phyloP scores from a whole-genome alignment of 2,329 filamentous ascomycete genomes.

The Sporothrix euskadiensis region DNA sequence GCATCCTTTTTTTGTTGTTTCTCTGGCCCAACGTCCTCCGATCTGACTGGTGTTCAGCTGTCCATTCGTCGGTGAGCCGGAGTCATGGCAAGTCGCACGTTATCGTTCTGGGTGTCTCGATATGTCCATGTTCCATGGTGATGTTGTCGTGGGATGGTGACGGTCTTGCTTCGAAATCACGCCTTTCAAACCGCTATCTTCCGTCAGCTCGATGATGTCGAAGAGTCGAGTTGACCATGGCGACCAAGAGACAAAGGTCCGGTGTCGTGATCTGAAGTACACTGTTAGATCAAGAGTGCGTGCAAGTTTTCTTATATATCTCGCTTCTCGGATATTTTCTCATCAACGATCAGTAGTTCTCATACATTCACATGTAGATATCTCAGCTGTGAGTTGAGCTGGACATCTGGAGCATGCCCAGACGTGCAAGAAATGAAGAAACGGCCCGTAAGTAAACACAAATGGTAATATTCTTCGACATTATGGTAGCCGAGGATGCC shows the following conservation, averaged over 20 bases:
- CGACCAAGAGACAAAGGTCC: neutral
- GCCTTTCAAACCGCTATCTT: neutral
- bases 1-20: neutral
- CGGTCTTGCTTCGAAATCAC: neutral
- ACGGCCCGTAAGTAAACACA: neutral
- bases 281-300: neutral
- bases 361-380: neutral
- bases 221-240: neutral
- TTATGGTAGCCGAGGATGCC: neutral
- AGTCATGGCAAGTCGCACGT: neutral
- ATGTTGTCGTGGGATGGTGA: neutral
- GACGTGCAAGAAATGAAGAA: neutral
- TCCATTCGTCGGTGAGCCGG: neutral
- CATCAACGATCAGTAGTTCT: neutral
- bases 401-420: neutral
- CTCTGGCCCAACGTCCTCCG: neutral
- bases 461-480: neutral
- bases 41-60: neutral
- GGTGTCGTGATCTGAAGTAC: too few species aligned
- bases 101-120: neutral
- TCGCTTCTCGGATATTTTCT: neutral
- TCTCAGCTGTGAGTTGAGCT: neutral
- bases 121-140: neutral
- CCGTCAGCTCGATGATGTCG: neutral
- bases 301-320: neutral